phyloP scores from a whole-genome alignment of 169 alveolate genomes.

The Eimeria necatrix region DNA sequence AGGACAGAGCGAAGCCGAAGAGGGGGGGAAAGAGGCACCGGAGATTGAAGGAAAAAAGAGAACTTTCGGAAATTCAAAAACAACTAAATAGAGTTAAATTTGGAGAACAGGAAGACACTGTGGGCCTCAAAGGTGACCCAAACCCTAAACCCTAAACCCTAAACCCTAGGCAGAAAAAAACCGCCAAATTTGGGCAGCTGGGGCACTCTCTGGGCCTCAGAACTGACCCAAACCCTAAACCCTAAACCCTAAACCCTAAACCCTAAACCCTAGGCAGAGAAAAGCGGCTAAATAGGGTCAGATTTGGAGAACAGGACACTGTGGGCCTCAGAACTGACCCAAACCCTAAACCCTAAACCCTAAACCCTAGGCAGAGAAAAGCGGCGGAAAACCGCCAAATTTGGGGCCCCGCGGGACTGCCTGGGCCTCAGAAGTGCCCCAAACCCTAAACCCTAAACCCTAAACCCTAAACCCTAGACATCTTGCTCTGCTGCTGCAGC shows the following conservation, averaged over 20 bases:
- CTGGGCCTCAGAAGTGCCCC: too few species aligned
- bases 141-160: too few species aligned
- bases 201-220: constrained; percentile 46
- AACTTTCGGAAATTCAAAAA: constrained; percentile 71
- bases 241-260: too few species aligned
- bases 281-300: constrained; percentile 72
- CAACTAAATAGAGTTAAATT: constrained; percentile 70
- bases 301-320: constrained; percentile 61
- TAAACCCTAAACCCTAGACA: too few species aligned
- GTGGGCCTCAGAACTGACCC: constrained; percentile 52
- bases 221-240: neutral
- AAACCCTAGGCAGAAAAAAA: neutral
- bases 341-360: too few species aligned
- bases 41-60: constrained; percentile 66
- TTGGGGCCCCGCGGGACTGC: too few species aligned
- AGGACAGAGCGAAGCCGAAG: constrained; percentile 63
- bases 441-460: too few species aligned
- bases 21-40: constrained; percentile 65
- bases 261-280: constrained; percentile 1
- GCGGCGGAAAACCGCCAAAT: too few species aligned
- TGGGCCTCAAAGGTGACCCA: constrained; percentile 67
- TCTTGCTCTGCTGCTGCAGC: too few species aligned
- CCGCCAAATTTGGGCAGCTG: constrained; percentile 47
- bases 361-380: neutral
- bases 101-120: constrained; percentile 63